Evolutionary conservation across 2,329 filamentous ascomycete genomes (phyloP).

Genomic region (Colletotrichum viniferum): DNA sequence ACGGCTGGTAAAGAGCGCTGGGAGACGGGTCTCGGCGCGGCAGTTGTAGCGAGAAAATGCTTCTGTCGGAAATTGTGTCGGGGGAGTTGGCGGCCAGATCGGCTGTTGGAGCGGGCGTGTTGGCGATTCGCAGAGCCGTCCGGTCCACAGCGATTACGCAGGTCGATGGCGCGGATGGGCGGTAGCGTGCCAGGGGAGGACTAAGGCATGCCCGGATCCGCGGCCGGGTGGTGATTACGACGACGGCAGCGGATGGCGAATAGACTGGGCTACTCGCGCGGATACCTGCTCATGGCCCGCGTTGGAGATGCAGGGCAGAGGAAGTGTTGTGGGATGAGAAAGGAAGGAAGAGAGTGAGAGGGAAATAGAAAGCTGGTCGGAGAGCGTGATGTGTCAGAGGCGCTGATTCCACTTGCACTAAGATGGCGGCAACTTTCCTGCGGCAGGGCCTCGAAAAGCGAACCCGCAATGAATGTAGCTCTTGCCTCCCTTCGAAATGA

Average conservation of each 20-base stretch:
- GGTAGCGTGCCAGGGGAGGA: neutral
- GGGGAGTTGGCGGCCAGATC: neutral
- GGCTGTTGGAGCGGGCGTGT: neutral
- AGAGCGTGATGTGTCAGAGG: neutral
- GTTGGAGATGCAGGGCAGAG: neutral
- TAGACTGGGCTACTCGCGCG: neutral
- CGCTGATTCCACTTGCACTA: neutral
- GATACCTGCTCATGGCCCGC: neutral
- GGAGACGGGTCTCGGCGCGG: neutral
- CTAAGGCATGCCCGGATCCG: neutral
- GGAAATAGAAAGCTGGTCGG: neutral
- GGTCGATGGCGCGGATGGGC: neutral
- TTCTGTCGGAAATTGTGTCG: neutral
- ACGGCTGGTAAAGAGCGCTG: neutral
- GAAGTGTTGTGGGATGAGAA: neutral
- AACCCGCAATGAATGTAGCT: neutral
- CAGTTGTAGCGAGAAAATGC: neutral
- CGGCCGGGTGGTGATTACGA: neutral
- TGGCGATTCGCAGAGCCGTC: neutral
- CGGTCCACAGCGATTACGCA: slow-evolving; percentile 6
- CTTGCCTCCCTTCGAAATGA: neutral
- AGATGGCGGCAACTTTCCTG: neutral
- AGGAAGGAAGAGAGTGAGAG: neutral
- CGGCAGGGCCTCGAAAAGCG: neutral
- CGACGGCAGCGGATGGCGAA: neutral